These are phyloP conservation scores for Penicillium hordei DNA, from an alignment of 2,329 filamentous ascomycete species.

Conservation along the genomic window DNA sequence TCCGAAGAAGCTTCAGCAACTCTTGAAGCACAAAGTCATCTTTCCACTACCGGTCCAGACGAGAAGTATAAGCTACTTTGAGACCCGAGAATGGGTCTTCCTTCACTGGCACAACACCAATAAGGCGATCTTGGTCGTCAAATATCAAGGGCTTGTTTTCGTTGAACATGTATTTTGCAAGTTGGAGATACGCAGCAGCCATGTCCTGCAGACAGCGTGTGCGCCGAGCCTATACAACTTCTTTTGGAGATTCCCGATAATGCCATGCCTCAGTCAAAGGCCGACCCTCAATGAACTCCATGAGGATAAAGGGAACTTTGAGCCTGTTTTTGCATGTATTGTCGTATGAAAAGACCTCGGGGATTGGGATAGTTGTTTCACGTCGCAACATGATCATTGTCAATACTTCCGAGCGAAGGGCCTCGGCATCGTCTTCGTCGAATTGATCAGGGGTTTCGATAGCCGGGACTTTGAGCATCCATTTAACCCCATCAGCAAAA, in stretches of 20 bases:
- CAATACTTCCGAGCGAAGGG: slow-evolving; percentile 25
- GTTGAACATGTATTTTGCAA: not conserved
- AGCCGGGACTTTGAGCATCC: slow-evolving; percentile 8
- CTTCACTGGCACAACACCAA: not conserved
- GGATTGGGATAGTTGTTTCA: slow-evolving; percentile 33
- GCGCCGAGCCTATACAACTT: not conserved
- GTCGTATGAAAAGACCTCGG: slow-evolving; percentile 31
- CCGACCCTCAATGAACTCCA: slow-evolving; percentile 25
- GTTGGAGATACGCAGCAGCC: not conserved
- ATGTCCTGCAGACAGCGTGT: slow-evolving; percentile 1
- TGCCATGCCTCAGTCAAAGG: slow-evolving; percentile 32
- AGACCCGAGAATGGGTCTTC: not conserved
- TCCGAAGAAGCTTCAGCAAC: not conserved
- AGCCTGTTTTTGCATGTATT: slow-evolving; percentile 25
- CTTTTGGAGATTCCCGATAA: not conserved
- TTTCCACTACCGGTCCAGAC: not conserved
- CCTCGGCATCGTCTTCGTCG: slow-evolving; percentile 1
- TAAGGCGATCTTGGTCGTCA: not conserved
- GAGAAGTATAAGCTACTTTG: not conserved
- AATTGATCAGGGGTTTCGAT: slow-evolving; percentile 4
- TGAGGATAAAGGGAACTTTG: slow-evolving; percentile 29
- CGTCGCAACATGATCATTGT: slow-evolving; percentile 32
- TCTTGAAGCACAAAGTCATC: no score
- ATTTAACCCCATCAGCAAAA: slow-evolving; percentile 1
- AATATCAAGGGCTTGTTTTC: not conserved